phyloP scores from a whole-genome alignment of 2,329 filamentous ascomycete species.

The Ophiostoma ulmi region DNA sequence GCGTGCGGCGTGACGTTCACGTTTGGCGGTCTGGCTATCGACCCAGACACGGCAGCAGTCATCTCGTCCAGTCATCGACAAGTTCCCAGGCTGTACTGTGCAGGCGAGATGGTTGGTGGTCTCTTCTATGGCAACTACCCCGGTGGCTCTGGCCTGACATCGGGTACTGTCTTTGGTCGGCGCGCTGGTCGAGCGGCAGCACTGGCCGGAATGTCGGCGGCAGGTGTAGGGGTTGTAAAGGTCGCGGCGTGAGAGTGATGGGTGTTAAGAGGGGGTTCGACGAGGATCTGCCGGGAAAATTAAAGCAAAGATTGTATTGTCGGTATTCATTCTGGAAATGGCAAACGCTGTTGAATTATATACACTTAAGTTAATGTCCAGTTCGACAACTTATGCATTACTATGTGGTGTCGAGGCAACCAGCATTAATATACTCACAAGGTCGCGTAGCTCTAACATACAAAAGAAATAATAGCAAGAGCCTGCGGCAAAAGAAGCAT shows the following conservation, averaged over 20 bases:
- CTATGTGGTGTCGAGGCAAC: not conserved
- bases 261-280: too few species aligned
- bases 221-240: not conserved
- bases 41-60: conserved; percentile 50
- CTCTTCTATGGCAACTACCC: conserved; percentile 61
- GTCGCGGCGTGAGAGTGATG: too few species aligned
- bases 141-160: conserved; percentile 46
- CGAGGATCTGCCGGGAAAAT: not conserved
- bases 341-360: not conserved
- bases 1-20: conserved; percentile 64
- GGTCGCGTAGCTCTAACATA: too few species aligned
- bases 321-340: not conserved
- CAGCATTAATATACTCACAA: too few species aligned
- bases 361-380: not conserved
- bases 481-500: not conserved
- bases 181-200: not conserved
- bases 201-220: not conserved
- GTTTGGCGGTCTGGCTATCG: conserved; percentile 58
- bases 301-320: not conserved
- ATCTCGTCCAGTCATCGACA: conserved; percentile 42
- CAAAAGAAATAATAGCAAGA: not conserved
- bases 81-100: conserved; percentile 55
- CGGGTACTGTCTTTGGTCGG: not conserved
- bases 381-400: not conserved
- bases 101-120: conserved; percentile 62